Percentiles rank a stretch among this genome's conserved stretches.
phyloP scores from a whole-genome alignment of 495 filamentous ascomycete genomes.

The Filosporella fistucella region DNA sequence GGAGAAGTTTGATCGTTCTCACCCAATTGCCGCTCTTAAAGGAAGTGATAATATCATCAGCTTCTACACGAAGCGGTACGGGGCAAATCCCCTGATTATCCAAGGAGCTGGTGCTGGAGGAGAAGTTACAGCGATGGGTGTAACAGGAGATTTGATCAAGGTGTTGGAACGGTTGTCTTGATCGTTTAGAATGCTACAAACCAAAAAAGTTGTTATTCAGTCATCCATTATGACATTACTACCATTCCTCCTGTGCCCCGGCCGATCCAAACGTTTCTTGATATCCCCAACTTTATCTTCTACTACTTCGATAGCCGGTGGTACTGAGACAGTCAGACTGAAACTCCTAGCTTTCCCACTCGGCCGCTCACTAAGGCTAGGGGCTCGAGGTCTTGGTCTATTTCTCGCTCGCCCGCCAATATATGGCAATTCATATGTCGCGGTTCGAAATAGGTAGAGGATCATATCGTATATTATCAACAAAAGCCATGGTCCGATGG shows the following conservation, averaged over 20 bases:
- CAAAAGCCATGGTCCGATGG: constrained; percentile 61
- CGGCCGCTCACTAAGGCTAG: constrained; percentile 57
- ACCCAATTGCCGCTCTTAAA: constrained; percentile 87
- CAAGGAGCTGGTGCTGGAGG: constrained; percentile 93
- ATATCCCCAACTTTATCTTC: constrained; percentile 19
- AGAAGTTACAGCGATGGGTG: constrained; percentile 95
- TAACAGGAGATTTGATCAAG: constrained; percentile 84
- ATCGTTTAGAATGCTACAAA: constrained; percentile 3
- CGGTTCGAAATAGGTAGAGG: constrained; percentile 58
- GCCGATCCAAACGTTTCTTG: constrained; percentile 14
- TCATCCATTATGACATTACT: constrained; percentile 11
- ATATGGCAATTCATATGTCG: constrained; percentile 54
- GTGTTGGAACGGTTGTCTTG: constrained; percentile 44
- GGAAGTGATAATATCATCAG: constrained; percentile 98
- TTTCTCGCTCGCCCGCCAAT: constrained; percentile 63
- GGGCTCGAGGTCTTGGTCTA: constrained; percentile 55
- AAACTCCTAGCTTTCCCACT: constrained; percentile 48
- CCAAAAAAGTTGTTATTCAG: constrained; percentile 11
- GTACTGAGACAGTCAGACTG: constrained; percentile 31
- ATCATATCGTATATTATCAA: constrained; percentile 63
- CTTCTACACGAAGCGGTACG: constrained; percentile 95
- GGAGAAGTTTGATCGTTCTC: constrained; percentile 76
- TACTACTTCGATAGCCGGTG: constrained; percentile 5
- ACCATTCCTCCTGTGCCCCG: constrained; percentile 4
- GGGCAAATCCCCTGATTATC: constrained; percentile 81